phyloP scores from a whole-genome alignment of 768 basidiomycete genomes.

The Podaxis sp. region DNA sequence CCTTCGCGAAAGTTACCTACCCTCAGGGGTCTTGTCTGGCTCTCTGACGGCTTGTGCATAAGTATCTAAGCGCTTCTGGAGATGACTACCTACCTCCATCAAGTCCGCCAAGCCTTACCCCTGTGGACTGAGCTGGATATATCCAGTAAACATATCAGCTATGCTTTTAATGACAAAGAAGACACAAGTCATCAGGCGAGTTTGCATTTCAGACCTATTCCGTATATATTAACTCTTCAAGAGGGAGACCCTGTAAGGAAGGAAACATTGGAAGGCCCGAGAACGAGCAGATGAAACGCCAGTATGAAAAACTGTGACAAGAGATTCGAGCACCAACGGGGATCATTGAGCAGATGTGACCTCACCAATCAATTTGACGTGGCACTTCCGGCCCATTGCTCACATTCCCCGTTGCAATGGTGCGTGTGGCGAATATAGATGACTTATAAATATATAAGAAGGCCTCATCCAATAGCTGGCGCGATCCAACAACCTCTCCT shows the following conservation, averaged over 20 bases:
- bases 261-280: neutral
- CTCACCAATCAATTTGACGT: neutral
- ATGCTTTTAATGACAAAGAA: neutral
- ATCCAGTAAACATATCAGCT: neutral
- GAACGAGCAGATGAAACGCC: neutral
- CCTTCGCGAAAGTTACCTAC: neutral
- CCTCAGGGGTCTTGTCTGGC: neutral
- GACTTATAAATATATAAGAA: constrained; percentile 11
- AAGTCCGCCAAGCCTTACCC: neutral
- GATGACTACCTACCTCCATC: neutral
- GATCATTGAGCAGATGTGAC: neutral
- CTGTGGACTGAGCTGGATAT: neutral
- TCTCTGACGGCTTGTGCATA: neutral
- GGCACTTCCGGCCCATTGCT: constrained; percentile 5
- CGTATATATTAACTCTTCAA: neutral
- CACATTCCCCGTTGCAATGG: neutral
- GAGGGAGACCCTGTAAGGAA: neutral
- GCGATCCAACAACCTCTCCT: neutral
- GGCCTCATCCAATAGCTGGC: neutral
- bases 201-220: neutral
- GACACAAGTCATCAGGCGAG: neutral
- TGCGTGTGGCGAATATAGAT: constrained; percentile 2
- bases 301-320: neutral
- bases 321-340: neutral
- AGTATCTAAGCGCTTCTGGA: neutral